Evolutionary conservation across 192 early-diverging fungal genomes (phyloP).

Genomic region (Coemansia sp.): DNA sequence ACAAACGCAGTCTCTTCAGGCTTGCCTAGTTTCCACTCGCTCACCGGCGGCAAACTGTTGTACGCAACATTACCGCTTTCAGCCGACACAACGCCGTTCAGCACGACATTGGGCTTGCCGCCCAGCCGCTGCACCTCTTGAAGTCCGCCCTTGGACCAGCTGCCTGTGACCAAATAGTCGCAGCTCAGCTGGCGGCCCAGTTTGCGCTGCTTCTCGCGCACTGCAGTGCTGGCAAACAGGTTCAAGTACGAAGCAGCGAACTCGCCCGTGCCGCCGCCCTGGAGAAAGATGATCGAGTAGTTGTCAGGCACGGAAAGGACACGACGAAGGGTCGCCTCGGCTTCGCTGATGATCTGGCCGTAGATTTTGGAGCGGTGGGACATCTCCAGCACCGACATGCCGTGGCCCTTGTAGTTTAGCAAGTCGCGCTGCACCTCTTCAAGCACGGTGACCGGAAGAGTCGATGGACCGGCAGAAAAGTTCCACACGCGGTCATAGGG

Average conservation of each 20-base stretch:
- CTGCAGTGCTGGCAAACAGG: constrained; percentile 63
- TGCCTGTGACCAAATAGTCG: constrained; percentile 90
- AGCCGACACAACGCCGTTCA: constrained; percentile 62
- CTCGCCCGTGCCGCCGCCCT: constrained; percentile 91
- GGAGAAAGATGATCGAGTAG: constrained; percentile 91
- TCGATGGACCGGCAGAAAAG: constrained; percentile 90
- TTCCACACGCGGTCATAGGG: constrained; percentile 59
- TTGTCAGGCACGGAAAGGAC: constrained; percentile 82
- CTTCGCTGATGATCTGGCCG: constrained; percentile 66
- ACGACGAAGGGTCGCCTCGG: constrained; percentile 68
- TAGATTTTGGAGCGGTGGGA: constrained; percentile 90
- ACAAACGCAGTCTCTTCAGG: constrained; percentile 76
- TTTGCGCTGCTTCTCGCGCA: constrained; percentile 46
- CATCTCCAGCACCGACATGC: constrained; percentile 92
- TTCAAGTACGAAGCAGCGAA: constrained; percentile 91
- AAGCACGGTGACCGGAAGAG: constrained; percentile 81
- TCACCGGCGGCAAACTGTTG: constrained; percentile 55
- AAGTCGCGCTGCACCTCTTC: constrained; percentile 79
- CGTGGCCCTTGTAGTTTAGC: constrained; percentile 75
- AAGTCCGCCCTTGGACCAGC: constrained; percentile 84
- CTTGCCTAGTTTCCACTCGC: constrained; percentile 66
- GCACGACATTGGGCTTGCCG: constrained; percentile 74
- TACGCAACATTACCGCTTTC: constrained; percentile 51
- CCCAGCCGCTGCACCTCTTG: constrained; percentile 83
- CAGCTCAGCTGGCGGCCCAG: constrained; percentile 56